Base-by-base conservation (phyloP, 345 rosid genomes). In the Nephelium lappaceum region DNA sequence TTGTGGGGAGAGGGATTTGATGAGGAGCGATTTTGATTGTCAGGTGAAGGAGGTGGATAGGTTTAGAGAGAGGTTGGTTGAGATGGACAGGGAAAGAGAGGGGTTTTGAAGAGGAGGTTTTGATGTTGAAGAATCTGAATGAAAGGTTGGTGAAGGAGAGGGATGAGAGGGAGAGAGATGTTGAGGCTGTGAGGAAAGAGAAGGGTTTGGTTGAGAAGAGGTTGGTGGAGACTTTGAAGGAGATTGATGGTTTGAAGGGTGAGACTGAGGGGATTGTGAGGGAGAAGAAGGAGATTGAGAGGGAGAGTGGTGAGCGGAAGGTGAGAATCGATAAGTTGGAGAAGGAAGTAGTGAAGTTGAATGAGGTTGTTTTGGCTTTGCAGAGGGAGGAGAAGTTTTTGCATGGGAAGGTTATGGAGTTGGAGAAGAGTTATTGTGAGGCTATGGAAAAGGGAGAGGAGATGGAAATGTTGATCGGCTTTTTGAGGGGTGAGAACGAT, bases 351-450 rank as follows among this genome's bases (percentile, higher is more conserved):
- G 36, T 47, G 19, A 60, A 61, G 11, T n/a, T 84, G 86, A 58
- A 81, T 75, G 86, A 75, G 78, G 42, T 60, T 43, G 76, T 76
- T 55, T 43, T 42, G 53, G 76, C 75, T 74, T 83, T 87, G 82
- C 77, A 45, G 36, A 79, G 70, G 24, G 89, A 95, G 79, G 92
- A 85, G 83, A 74, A 49, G 41, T 53, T 65, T 43, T 74, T 90
- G 88, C 66, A 51, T 19, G 77, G 7, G 23, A 75, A 81, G 73
- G 73, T 85, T 51, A 18, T 72, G 4, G 83, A 82, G 77, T 68
- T 93, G 89, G 92, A 90, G 83, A 91, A 85, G 83, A 79, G 79
- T 60, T 81, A 10, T 45, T 81, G 55, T 49, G 85, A 83, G 66
- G 86, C 85, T 10, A 16, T 49, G 39, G 88, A 85, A 66, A 91